A percentile compares a stretch with the other conserved stretches of the same genome.
Conservation (phyloP, 1,284 basidiomycete genomes). For the Trichosporon asahii region DNA sequence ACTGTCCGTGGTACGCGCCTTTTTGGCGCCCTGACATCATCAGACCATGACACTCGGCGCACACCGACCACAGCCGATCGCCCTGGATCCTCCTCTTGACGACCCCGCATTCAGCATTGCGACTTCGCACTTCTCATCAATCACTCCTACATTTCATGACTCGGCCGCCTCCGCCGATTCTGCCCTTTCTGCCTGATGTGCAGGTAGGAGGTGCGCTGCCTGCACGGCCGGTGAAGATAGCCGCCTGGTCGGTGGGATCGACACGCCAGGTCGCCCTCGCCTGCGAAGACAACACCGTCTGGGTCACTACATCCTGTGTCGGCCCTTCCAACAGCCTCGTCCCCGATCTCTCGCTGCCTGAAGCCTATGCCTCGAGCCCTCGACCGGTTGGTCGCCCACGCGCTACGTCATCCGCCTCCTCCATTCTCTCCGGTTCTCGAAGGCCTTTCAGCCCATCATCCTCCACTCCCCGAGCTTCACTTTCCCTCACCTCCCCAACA, state of each 20-base stretch:
- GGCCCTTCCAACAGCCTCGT: background rate
- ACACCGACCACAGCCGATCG: background rate
- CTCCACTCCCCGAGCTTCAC: conserved; percentile 12
- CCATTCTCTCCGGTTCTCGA: background rate
- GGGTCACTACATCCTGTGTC: conserved; percentile 27
- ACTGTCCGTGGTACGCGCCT: background rate
- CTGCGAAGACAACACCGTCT: conserved; percentile 39
- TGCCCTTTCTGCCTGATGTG: conserved; percentile 36
- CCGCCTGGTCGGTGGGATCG: conserved; percentile 36
- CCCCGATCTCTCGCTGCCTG: conserved; percentile 13
- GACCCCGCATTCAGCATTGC: background rate
- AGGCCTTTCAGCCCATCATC: conserved; percentile 6
- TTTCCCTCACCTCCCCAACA: conserved; percentile 19
- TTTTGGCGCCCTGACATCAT: conserved; percentile 11
- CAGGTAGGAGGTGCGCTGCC: conserved; percentile 28
- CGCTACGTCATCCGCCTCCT: conserved; percentile 1
- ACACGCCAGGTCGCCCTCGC: conserved; percentile 34
- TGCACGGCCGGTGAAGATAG: conserved; percentile 32
- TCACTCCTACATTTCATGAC: background rate
- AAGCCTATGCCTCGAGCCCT: background rate
- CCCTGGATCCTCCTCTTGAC: background rate
- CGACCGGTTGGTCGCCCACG: conserved; percentile 17
- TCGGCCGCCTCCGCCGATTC: conserved; percentile 22
- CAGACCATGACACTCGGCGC: background rate
- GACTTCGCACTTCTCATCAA: background rate